phyloP scores from a whole-genome alignment of 1,139 yeast genomes.

The Trichomonascaceae sp. region DNA sequence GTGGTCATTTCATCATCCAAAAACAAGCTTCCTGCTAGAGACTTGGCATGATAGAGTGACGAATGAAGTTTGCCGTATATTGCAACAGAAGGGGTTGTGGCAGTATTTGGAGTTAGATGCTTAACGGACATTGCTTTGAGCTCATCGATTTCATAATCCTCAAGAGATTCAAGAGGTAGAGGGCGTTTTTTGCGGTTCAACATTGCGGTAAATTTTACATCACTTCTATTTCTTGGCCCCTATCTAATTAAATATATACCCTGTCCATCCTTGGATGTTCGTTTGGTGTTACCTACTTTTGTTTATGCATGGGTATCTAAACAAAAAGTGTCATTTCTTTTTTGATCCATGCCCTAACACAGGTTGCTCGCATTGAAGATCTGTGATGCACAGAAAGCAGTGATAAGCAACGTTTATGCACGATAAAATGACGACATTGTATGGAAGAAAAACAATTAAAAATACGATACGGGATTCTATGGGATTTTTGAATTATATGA shows the following conservation, averaged over 20 bases:
- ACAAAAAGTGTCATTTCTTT: background rate
- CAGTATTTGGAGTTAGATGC: constrained; percentile 5
- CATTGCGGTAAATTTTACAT: background rate
- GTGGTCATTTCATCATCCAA: background rate
- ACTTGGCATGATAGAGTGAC: background rate
- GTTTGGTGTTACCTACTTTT: background rate
- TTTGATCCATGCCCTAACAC: background rate
- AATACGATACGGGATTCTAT: no score
- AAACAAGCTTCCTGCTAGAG: background rate
- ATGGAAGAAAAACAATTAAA: no score
- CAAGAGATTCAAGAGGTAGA: background rate
- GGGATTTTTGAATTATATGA: no score
- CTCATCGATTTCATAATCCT: background rate
- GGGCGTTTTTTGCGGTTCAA: background rate
- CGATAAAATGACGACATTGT: no score
- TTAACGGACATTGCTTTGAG: background rate
- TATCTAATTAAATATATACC: background rate
- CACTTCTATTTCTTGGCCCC: background rate
- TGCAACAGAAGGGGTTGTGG: constrained; percentile 7
- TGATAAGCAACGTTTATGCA: no score
- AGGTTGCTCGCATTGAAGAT: background rate
- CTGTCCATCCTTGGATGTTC: background rate
- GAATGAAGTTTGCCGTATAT: background rate
- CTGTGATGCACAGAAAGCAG: background rate
- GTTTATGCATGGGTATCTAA: background rate